Evolutionary conservation across 345 rosid genomes (phyloP), one percentile per base, ranked within the genome.

Genomic region (Camelina sativa): DNA sequence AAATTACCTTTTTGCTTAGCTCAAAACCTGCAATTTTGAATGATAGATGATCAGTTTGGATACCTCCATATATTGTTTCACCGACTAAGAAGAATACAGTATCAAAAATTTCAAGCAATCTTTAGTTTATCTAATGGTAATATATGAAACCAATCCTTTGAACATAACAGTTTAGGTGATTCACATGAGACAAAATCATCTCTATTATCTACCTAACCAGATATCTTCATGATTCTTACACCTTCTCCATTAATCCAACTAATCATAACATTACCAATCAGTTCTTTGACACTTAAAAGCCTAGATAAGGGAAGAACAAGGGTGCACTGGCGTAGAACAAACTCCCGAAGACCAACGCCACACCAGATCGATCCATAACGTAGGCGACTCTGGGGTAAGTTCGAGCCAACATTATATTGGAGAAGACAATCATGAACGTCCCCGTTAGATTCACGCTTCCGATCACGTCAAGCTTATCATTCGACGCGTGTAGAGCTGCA

Each of bases 21-120:
- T 55, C 50, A 32, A 22, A 55, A 55, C 71, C 77, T 74, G 71
- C 58, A 46, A 65, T 54, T 64, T 30, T 9, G 56, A 63, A 55
- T 30, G 58, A 17, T 30, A 43, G 13, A 44, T 1, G 30, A 55
- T 73, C 65, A 55, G 55, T 34, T 44, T 43, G 9, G 4, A 63
- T 62, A 28, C 43, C 19, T 48, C 4, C 0, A 59, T 10, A 15
- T 22, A 25, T 15, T 57, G 43, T 19, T 56, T 56, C 19, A 69
- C 3, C 20, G 32, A 56, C 17, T 56, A 69, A 22, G 62, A 30
- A 28, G 41, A 43, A 56, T 11, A 56, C 2, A 0, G 3, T 6
- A 56, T 10, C 7, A 4, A 28, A 54, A 41, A 5, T 37, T 52
- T 52, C 19, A 7, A 23, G 11, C 17, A 28, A 16, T 3, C 67